Evolutionary conservation across 495 filamentous ascomycete genomes (phyloP), one percentile per base, ranked within the genome.

Genomic region (Penicillium macrosclerotiorum): DNA sequence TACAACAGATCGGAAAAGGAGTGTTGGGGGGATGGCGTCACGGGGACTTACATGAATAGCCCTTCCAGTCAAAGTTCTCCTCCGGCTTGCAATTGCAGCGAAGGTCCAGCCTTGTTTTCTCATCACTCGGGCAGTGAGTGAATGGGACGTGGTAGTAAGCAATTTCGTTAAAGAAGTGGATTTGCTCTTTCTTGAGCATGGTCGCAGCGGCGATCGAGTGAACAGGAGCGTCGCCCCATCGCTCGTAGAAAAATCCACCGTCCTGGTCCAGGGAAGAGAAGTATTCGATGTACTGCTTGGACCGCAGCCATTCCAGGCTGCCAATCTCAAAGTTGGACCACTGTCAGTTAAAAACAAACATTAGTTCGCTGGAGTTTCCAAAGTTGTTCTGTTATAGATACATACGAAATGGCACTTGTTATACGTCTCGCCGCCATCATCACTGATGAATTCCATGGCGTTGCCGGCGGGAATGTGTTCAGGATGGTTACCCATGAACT

Each of bases 141-240:
- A 98, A 98, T 5, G 93, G 93, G n/a, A 95, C 87, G 60, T 98
- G 93, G 68, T 90, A 97, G 69, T 98, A 98, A 45, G 87, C 93
- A 54, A 98, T 97, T 58, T 98, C 93, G 60, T 98, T 88, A 76
- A 95, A 98, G 75, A 98, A 98, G 58, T 97, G 92, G 51, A 98
- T 84, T 61, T 98, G 79, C 44, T 94, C 86, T 72, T 95, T 96
- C 59, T 83, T 81, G 49, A 98, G 74, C 64, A 96, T 77, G 3
- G 96, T 65, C 11, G 77, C 81, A 4, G 93, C 93, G 1, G 88
- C 93, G 55, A 98, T 96, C n/a, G 90, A 94, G 71, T 95, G 89
- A 23, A 95, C 85, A 0, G 89, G 89, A 3, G 89, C 89, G 69
- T 95, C 89, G 23, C 89, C 89, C 89, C 89, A 95, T 52, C 89